Base-by-base conservation (phyloP, 2,329 filamentous ascomycete species). In the Colletotrichum zoysiae region DNA sequence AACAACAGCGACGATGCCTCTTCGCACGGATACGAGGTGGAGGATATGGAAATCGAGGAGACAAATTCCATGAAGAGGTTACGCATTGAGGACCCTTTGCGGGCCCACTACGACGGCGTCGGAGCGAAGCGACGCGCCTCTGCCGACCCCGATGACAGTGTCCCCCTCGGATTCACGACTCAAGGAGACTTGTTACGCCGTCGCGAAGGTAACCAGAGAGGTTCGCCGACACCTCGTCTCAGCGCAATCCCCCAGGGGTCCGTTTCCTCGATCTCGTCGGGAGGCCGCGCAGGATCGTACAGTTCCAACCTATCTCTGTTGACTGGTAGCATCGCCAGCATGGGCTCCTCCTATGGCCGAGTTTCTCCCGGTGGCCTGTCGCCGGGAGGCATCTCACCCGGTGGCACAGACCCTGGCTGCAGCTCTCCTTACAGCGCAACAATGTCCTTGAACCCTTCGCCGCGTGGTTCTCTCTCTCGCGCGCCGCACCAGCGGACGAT, bases 41-140 rank as follows among this genome's bases (percentile, higher is more conserved):
- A 84, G 23, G 85, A 87, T n/a, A 82, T 81, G 76, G 86, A 87
- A 1, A 86, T 84, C 33, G 87, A 88, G 12, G 87, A 88, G 78
- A 85, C 78, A 78, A 84, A 74, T 74, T 86, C 75, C 76, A 84
- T 86, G 77, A 89, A 77, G 83, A 85, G 80, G 78, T 82, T 88
- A 11, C 84, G 85, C 26, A 82, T 87, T 26, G 86, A 89, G 58
- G 87, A 86, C 60, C 73, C 78, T 9, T 78, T 76, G 56, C 70
- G 70, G 23, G 79, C 74, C 63, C 82, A 84, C 35, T 82, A 80
- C 72, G 81, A 85, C 53, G 78, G 83, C 2, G 77, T 79, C 11
- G 86, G 87, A 8, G 85, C 85, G 71, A 90, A 90, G 79, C 84
- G 88, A 58, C 83, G 88, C 50, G 88, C 88, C 2, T 87, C 86